Percentiles rank a stretch among this genome's conserved stretches.
phyloP scores from a whole-genome alignment of 2,329 filamentous ascomycete genomes.

The Emmonsiellopsis sp. region DNA sequence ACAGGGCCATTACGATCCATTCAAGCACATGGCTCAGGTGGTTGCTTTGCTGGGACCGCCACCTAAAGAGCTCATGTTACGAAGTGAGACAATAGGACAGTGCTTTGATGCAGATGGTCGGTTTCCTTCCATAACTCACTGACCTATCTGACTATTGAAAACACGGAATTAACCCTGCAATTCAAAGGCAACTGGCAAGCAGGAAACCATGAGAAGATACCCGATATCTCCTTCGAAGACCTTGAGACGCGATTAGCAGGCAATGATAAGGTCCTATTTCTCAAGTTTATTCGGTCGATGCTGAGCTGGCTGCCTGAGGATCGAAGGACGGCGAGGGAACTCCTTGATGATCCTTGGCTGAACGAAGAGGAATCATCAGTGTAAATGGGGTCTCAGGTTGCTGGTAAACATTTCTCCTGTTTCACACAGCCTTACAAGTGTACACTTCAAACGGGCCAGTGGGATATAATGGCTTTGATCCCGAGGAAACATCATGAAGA shows the following conservation, averaged over 20 bases:
- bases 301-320: slow-evolving; percentile 33
- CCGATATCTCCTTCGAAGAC: slow-evolving; percentile 6
- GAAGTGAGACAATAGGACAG: slow-evolving; percentile 18
- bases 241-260: slow-evolving; percentile 16
- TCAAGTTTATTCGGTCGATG: slow-evolving; percentile 29
- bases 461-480: too few relatives aligned
- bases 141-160: too few relatives aligned
- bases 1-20: slow-evolving; percentile 7
- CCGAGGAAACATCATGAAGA: too few relatives aligned
- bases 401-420: too few relatives aligned
- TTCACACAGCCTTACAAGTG: too few relatives aligned
- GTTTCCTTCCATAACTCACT: background rate
- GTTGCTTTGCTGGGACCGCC: slow-evolving; percentile 32
- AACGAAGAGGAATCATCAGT: background rate
- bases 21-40: slow-evolving; percentile 27
- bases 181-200: too few relatives aligned
- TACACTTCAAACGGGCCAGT: too few relatives aligned
- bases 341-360: slow-evolving; percentile 32
- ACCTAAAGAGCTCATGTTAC: slow-evolving; percentile 24
- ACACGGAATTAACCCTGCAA: too few relatives aligned
- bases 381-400: too few relatives aligned
- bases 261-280: slow-evolving; percentile 24
- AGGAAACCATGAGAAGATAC: background rate
- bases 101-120: slow-evolving; percentile 14
- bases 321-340: slow-evolving; percentile 26